Evolutionary conservation across 176 grass and related monocot genomes (phyloP).

Genomic region (Tillandsia leiboldiana): DNA sequence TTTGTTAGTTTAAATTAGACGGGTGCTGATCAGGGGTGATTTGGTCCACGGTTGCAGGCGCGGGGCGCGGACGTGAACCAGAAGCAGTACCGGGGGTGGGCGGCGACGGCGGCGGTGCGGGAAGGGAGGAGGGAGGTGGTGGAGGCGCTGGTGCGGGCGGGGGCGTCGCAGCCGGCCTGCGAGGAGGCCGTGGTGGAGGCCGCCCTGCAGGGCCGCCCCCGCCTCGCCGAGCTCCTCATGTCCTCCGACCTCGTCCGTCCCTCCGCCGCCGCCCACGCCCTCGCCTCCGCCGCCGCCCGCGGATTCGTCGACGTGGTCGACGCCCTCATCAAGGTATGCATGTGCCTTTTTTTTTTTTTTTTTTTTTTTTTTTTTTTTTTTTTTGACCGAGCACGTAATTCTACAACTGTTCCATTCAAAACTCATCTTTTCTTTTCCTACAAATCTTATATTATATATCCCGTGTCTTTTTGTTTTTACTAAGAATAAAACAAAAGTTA

Average conservation of each 20-base stretch:
- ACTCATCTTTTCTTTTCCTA: too few species aligned
- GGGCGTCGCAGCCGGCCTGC: conserved; percentile 79
- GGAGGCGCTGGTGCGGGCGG: conserved; percentile 57
- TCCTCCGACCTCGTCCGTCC: conserved; percentile 72
- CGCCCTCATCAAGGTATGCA: conserved; percentile 54
- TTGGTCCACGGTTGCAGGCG: conserved; percentile 31
- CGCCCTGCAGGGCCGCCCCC: conserved; percentile 48
- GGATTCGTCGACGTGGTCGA: conserved; percentile 80
- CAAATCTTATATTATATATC: too few species aligned
- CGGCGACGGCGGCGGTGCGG: conserved; percentile 63
- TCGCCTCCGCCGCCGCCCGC: conserved; percentile 56
- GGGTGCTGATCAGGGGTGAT: neutral
- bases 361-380: neutral
- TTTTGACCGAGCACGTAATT: too few species aligned
- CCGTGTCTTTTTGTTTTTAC: too few species aligned
- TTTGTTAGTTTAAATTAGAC: neutral
- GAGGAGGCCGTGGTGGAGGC: conserved; percentile 97
- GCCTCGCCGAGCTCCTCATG: conserved; percentile 69
- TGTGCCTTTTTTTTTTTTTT: too few species aligned
- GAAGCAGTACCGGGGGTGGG: conserved; percentile 66
- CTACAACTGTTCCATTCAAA: too few species aligned
- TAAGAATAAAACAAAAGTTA: too few species aligned
- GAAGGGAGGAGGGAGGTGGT: conserved; percentile 70
- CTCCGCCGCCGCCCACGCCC: conserved; percentile 57
- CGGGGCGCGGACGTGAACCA: conserved; percentile 88